Evolutionary conservation across 2,329 filamentous ascomycete genomes (phyloP).

Genomic region (Aureobasidium subglaciale): DNA sequence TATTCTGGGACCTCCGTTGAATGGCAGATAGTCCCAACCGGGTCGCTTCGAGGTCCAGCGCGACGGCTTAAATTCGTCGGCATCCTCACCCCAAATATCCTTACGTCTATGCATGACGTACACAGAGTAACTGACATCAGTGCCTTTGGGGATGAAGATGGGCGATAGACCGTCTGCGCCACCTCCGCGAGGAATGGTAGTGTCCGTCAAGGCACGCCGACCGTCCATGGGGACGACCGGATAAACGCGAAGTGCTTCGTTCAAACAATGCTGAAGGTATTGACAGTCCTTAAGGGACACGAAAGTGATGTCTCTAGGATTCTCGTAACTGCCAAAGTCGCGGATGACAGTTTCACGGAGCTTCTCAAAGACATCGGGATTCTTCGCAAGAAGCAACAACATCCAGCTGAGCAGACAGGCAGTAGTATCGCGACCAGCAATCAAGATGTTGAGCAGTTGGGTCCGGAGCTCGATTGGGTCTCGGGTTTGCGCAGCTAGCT

Average conservation of each 20-base stretch:
- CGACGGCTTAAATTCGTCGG: conserved; percentile 42
- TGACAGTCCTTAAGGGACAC: conserved; percentile 23
- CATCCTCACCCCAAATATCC: conserved; percentile 44
- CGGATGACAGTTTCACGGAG: conserved; percentile 23
- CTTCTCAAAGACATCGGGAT: conserved; percentile 25
- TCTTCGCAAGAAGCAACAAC: conserved; percentile 27
- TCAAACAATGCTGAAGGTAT: conserved; percentile 52
- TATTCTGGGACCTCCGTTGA: conserved; percentile 26
- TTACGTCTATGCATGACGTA: conserved; percentile 45
- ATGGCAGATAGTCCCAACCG: conserved; percentile 31
- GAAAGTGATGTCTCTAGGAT: conserved; percentile 32
- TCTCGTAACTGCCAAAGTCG: conserved; percentile 25
- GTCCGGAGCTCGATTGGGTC: conserved; percentile 37
- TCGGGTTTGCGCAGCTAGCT: conserved; percentile 38
- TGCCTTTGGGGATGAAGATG: conserved; percentile 44
- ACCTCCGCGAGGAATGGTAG: conserved; percentile 45
- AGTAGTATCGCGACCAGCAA: conserved; percentile 54
- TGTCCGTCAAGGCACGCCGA: conserved; percentile 44
- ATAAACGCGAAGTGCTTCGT: conserved; percentile 51
- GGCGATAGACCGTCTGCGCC: conserved; percentile 42
- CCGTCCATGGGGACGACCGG: conserved; percentile 50
- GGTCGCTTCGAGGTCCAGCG: conserved; percentile 33
- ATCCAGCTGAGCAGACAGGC: conserved; percentile 41
- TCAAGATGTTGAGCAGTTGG: conserved; percentile 40
- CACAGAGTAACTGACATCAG: conserved; percentile 36